Evolutionary conservation across 164 flowering plant genomes (phyloP).

Genomic region (Berberis thunbergii): DNA sequence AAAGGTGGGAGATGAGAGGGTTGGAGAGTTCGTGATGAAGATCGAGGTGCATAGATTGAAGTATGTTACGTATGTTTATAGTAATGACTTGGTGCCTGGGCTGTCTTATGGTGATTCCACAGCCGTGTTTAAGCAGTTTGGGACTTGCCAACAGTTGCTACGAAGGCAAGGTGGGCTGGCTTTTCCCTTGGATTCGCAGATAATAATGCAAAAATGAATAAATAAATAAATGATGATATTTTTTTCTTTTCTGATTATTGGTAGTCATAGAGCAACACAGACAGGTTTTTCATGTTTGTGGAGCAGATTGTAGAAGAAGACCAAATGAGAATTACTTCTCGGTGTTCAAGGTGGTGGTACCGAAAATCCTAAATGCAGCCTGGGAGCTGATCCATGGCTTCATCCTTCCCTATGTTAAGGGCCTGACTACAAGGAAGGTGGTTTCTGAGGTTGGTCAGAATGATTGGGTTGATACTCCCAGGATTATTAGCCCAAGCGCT

Average conservation of each 20-base stretch:
- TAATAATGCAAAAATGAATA: not conserved
- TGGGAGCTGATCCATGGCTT: constrained; percentile 54
- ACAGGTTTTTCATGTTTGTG: not conserved
- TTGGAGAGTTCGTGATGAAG: constrained; percentile 52
- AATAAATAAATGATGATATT: not conserved
- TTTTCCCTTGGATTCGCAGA: not conserved
- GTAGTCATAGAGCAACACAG: no score
- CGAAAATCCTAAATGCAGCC: constrained; percentile 42
- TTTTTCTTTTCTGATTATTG: no score
- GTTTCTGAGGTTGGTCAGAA: no score
- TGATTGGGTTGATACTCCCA: no score
- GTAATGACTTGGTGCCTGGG: constrained; percentile 76
- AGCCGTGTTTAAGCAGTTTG: constrained; percentile 62
- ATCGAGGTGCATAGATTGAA: constrained; percentile 27
- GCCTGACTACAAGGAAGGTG: constrained; percentile 35
- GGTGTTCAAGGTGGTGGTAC: constrained; percentile 25
- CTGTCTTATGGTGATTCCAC: constrained; percentile 59
- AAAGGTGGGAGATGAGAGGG: constrained; percentile 52
- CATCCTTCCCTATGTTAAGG: constrained; percentile 27
- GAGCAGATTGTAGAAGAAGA: constrained; percentile 42
- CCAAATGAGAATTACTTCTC: constrained; percentile 79
- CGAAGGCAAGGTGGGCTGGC: constrained; percentile 41
- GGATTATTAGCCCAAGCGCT: no score
- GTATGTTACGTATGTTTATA: constrained; percentile 59
- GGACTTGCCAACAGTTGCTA: constrained; percentile 57